Conservation (phyloP, 2,329 filamentous ascomycete genomes). For the Monascus ruber region DNA sequence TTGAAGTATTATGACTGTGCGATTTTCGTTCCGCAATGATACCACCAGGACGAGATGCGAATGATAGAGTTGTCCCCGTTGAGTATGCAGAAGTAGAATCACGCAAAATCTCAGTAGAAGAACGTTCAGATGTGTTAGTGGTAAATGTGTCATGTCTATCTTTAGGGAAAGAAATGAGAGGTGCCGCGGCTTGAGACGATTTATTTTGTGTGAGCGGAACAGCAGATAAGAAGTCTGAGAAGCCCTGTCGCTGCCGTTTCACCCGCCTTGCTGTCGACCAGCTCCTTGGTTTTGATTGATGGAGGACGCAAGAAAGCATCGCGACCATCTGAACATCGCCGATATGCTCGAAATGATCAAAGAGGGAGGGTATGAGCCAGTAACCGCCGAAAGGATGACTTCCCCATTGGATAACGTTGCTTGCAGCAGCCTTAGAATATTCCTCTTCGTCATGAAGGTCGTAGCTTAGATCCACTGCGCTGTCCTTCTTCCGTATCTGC, state of each 20-base stretch:
- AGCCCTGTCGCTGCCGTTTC: conserved; percentile 32
- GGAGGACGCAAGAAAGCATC: conserved; percentile 51
- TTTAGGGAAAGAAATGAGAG: conserved; percentile 22
- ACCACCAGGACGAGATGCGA: conserved; percentile 29
- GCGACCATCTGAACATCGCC: conserved; percentile 56
- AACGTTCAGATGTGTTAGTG: conserved; percentile 38
- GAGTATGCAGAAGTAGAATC: conserved; percentile 42
- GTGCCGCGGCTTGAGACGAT: conserved; percentile 27
- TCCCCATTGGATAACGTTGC: conserved; percentile 43
- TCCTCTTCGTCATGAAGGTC: conserved; percentile 22
- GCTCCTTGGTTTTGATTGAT: conserved; percentile 36
- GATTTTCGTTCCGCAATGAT: conserved; percentile 31
- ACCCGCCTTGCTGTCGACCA: conserved; percentile 23
- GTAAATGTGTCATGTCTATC: conserved; percentile 17
- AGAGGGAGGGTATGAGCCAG: conserved; percentile 47
- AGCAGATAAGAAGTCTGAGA: conserved; percentile 37
- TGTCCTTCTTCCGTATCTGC: conserved; percentile 27
- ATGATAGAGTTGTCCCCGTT: conserved; percentile 42
- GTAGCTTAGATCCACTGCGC: conserved; percentile 20
- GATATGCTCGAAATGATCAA: conserved; percentile 47
- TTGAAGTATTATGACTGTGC: conserved; percentile 28
- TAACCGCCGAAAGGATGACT: conserved; percentile 43
- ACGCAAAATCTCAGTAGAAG: conserved; percentile 41
- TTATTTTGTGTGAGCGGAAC: conserved; percentile 31
- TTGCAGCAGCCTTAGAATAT: conserved; percentile 24